Percentiles rank a stretch among this genome's conserved stretches.
These are phyloP conservation scores for Podaxis sp. DNA, from an alignment of 768 basidiomycete species.

Conservation along the genomic window DNA sequence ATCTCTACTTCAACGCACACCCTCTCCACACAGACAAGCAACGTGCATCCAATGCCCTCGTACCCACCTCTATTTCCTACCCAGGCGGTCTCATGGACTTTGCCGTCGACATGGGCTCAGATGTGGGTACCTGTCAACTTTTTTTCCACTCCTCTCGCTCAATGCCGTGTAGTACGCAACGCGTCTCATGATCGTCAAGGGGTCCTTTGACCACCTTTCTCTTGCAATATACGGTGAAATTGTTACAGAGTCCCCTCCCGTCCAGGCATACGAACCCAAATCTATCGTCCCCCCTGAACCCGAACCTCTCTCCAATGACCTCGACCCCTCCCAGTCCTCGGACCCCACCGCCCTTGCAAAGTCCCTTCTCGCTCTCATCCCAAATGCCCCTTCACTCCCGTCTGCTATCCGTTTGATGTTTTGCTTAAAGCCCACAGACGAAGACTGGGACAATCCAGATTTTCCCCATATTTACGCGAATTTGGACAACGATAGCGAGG, in stretches of 20 bases:
- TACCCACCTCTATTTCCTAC: constrained; percentile 72
- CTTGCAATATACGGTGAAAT: constrained; percentile 63
- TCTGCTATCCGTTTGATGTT: constrained; percentile 74
- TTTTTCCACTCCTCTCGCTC: neutral
- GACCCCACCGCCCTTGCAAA: constrained; percentile 66
- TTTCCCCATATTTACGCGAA: constrained; percentile 74
- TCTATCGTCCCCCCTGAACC: constrained; percentile 34
- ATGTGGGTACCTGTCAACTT: constrained; percentile 42
- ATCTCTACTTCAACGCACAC: constrained; percentile 75
- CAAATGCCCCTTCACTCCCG: constrained; percentile 60
- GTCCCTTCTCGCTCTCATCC: constrained; percentile 59
- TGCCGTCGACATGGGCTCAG: constrained; percentile 64
- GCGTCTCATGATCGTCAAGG: constrained; percentile 78
- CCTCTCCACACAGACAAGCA: constrained; percentile 52
- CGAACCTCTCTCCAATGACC: constrained; percentile 42
- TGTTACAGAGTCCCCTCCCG: constrained; percentile 43
- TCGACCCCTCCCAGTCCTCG: constrained; percentile 60
- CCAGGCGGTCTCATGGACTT: constrained; percentile 69
- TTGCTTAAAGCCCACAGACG: constrained; percentile 72
- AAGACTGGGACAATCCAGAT: constrained; percentile 77
- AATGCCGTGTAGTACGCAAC: constrained; percentile 55
- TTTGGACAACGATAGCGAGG: constrained; percentile 46
- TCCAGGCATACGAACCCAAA: constrained; percentile 41
- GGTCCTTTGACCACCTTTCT: constrained; percentile 66
- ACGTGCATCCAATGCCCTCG: constrained; percentile 67